These are phyloP conservation scores for Ceratobasidium sp. DNA, from an alignment of 1,284 basidiomycete species.

Conservation along the genomic window DNA sequence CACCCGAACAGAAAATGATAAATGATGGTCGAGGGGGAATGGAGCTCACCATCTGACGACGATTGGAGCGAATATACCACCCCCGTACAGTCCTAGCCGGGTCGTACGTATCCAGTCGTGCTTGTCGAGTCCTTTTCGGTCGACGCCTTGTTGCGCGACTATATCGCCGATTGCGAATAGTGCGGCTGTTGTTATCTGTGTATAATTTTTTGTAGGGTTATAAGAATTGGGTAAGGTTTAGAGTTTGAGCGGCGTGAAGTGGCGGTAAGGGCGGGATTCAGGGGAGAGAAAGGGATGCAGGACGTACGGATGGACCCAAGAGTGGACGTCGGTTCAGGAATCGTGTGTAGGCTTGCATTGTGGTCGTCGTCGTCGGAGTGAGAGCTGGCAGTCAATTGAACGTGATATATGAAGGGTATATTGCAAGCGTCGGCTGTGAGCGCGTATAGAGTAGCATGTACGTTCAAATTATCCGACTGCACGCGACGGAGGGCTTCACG, in stretches of 20 bases:
- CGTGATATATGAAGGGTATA: too few relatives aligned
- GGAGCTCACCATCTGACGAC: conserved; percentile 52
- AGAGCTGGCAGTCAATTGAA: neutral
- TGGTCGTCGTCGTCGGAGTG: conserved; percentile 22
- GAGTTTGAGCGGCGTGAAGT: neutral
- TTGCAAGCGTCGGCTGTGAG: too few relatives aligned
- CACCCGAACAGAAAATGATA: too few relatives aligned
- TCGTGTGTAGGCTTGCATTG: conserved; percentile 35
- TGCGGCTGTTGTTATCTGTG: conserved; percentile 22
- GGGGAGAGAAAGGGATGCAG: neutral
- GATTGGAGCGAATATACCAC: conserved; percentile 58
- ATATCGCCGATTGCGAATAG: conserved; percentile 63
- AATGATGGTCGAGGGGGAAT: neutral
- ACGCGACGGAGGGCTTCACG: too few relatives aligned
- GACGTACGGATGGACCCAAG: conserved; percentile 30
- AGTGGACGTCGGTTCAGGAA: conserved; percentile 34
- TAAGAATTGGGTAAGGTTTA: neutral
- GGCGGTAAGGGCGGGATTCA: neutral
- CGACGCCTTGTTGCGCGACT: conserved; percentile 64
- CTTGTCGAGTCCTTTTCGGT: conserved; percentile 58
- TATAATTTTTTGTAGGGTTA: too few relatives aligned
- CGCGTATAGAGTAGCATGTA: too few relatives aligned
- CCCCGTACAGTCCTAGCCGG: conserved; percentile 59
- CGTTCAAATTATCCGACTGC: too few relatives aligned
- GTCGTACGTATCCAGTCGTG: conserved; percentile 60